A percentile compares a stretch with the other conserved stretches of the same genome.
phyloP scores from a whole-genome alignment of 768 basidiomycete species.

The Bullera alba region DNA sequence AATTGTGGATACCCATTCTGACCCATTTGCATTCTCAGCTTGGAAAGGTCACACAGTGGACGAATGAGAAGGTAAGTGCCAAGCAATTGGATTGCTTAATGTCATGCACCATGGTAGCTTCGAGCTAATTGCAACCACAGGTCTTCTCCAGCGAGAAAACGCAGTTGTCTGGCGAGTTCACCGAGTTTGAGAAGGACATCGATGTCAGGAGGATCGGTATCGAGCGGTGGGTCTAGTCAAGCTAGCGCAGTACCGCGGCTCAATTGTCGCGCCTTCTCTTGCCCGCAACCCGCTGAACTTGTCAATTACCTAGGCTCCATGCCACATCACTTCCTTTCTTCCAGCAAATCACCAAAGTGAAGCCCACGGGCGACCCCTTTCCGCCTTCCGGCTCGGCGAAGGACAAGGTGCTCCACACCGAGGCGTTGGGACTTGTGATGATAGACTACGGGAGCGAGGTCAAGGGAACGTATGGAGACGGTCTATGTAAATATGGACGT shows the following conservation, averaged over 20 bases:
- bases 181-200: conserved; percentile 73
- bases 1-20: not conserved
- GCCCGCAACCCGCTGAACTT: not conserved
- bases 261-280: not conserved
- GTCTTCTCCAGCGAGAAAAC: conserved; percentile 79
- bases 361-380: conserved; percentile 52
- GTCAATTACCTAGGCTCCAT: conserved; percentile 54
- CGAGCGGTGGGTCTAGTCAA: conserved; percentile 54
- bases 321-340: conserved; percentile 67
- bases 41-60: conserved; percentile 43
- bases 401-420: conserved; percentile 69
- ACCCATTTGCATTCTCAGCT: conserved; percentile 13
- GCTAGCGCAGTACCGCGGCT: too few species aligned
- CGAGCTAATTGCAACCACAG: too few species aligned
- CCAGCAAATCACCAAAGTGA: conserved; percentile 66
- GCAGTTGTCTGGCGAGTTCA: conserved; percentile 67
- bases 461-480: conserved; percentile 62
- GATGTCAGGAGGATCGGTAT: conserved; percentile 70
- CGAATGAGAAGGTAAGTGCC: conserved; percentile 32
- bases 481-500: conserved; percentile 66
- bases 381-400: conserved; percentile 52
- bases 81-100: too few species aligned
- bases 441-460: conserved; percentile 76
- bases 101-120: too few species aligned
- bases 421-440: conserved; percentile 79